These are phyloP conservation scores for Emericellopsis cladophorae DNA, from an alignment of 2,329 filamentous ascomycete genomes.

Conservation along the genomic window DNA sequence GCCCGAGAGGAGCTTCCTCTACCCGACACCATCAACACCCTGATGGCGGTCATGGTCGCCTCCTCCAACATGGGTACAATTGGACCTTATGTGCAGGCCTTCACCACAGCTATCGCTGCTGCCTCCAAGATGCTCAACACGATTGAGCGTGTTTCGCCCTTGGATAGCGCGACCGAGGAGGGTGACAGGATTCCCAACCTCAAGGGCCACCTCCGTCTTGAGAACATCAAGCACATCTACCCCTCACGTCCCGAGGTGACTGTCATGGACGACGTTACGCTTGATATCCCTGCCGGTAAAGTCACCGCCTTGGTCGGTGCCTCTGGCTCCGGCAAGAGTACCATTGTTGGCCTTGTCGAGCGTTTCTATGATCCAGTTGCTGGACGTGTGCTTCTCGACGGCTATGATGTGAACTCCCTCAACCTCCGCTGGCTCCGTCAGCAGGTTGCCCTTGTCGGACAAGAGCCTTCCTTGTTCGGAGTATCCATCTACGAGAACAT, in stretches of 20 bases:
- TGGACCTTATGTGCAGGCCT: constrained; percentile 74
- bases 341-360: constrained; percentile 85
- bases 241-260: constrained; percentile 83
- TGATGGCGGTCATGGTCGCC: constrained; percentile 86
- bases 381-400: constrained; percentile 70
- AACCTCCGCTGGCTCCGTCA: constrained; percentile 87
- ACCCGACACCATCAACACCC: constrained; percentile 65
- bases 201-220: constrained; percentile 62
- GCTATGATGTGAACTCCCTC: constrained; percentile 64
- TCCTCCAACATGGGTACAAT: constrained; percentile 85
- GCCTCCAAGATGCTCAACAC: constrained; percentile 88
- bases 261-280: constrained; percentile 73
- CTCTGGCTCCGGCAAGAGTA: constrained; percentile 89
- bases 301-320: constrained; percentile 88
- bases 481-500: constrained; percentile 88
- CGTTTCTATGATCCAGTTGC: constrained; percentile 86
- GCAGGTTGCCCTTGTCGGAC: constrained; percentile 84
- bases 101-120: constrained; percentile 71
- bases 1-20: constrained; percentile 47
- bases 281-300: constrained; percentile 77
- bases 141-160: constrained; percentile 75
- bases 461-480: constrained; percentile 84
- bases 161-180: constrained; percentile 59
- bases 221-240: constrained; percentile 83
- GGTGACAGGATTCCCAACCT: constrained; percentile 54